Conservation (phyloP, 768 basidiomycete genomes). For the Porphyrellus cyaneotinctus region DNA sequence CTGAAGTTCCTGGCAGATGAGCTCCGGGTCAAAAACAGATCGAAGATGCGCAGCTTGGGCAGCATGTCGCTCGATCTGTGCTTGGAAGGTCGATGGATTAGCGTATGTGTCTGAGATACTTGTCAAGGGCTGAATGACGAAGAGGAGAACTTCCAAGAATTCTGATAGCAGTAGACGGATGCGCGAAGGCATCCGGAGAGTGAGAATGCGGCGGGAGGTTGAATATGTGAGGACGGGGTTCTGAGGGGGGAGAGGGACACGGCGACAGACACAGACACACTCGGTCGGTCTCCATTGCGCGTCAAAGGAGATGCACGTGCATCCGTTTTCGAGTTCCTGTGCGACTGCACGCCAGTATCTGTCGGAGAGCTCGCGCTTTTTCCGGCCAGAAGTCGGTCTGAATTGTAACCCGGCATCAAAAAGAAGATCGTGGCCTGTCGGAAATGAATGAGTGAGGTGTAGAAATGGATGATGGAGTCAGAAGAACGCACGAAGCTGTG, state of each 20-base stretch:
- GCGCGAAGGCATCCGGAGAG: constrained; percentile 68
- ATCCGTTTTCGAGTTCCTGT: constrained; percentile 74
- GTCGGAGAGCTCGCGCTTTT: constrained; percentile 68
- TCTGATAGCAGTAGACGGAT: constrained; percentile 67
- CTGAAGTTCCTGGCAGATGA: constrained; percentile 78
- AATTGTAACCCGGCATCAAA: constrained; percentile 86
- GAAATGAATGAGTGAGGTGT: constrained; percentile 1
- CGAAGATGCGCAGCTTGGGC: constrained; percentile 64
- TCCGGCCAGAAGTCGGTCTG: constrained; percentile 68
- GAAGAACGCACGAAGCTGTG: constrained; percentile 74
- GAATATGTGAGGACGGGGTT: constrained; percentile 43
- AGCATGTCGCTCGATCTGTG: constrained; percentile 59
- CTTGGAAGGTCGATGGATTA: constrained; percentile 53
- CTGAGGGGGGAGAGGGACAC: constrained; percentile 38
- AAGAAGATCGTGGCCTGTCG: constrained; percentile 79
- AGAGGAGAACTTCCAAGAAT: constrained; percentile 75
- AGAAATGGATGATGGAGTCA: neutral
- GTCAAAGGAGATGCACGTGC: constrained; percentile 81
- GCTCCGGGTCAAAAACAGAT: constrained; percentile 73
- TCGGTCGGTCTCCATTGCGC: constrained; percentile 49
- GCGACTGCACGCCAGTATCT: constrained; percentile 83
- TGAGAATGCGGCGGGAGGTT: constrained; percentile 44
- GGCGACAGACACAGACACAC: constrained; percentile 53
- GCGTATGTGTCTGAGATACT: constrained; percentile 57
- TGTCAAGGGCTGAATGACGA: constrained; percentile 80